A percentile compares a stretch with the other conserved stretches of the same genome.
phyloP scores from a whole-genome alignment of 345 rosid genomes.

The Citrus sp. region DNA sequence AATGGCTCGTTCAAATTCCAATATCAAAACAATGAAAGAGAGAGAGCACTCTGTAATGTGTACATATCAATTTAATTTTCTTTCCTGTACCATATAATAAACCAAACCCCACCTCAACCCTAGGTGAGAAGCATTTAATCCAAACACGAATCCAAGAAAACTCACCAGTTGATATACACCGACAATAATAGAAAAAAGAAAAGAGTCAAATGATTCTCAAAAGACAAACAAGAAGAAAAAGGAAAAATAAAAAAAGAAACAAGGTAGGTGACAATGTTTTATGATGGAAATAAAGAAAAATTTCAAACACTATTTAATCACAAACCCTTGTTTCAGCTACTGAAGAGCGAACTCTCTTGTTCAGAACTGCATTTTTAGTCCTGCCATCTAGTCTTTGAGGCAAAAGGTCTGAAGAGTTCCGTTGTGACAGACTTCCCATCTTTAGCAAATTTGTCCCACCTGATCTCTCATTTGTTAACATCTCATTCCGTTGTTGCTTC shows the following conservation, averaged over 20 bases:
- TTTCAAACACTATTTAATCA: constrained; percentile 1
- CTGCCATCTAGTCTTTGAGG: constrained; percentile 50
- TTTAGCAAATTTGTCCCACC: constrained; percentile 36
- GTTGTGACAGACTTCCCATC: constrained; percentile 37
- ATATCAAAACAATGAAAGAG: neutral
- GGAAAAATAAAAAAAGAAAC: neutral
- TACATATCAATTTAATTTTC: neutral
- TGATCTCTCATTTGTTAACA: constrained; percentile 36
- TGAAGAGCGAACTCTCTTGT: constrained; percentile 51
- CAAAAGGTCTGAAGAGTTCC: constrained; percentile 38
- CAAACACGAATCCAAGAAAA: neutral
- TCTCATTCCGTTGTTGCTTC: constrained; percentile 46
- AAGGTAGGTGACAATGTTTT: neutral
- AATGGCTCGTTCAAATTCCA: neutral
- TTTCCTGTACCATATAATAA: neutral
- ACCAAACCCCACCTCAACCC: neutral
- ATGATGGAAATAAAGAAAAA: neutral
- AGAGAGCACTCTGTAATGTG: neutral
- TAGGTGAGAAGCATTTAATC: neutral
- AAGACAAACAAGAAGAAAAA: neutral
- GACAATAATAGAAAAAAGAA: neutral
- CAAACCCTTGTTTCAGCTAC: constrained; percentile 53
- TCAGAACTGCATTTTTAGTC: constrained; percentile 42
- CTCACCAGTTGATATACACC: neutral
- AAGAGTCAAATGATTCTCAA: neutral